Percentiles rank a stretch among this genome's conserved stretches.
Conservation (phyloP, 1,139 yeast genomes). For the Scheffersomyces cryptocercus region DNA sequence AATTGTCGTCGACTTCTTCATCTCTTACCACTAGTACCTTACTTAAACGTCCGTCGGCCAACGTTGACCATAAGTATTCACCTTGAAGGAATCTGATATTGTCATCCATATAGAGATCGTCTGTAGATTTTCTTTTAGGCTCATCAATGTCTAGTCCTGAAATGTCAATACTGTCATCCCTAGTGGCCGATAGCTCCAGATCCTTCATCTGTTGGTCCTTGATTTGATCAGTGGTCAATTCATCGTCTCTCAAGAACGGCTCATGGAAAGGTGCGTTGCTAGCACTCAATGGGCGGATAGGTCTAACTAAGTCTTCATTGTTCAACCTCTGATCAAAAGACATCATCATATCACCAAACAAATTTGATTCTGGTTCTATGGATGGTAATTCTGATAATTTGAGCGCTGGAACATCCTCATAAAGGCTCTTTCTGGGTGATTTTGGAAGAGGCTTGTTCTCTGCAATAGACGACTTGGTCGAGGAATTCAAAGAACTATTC, state of each 20-base stretch:
- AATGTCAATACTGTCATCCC: slow-evolving; percentile 1
- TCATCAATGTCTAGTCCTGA: background rate
- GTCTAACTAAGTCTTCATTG: slow-evolving; percentile 1
- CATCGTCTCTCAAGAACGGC: slow-evolving; percentile 46
- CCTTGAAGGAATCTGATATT: slow-evolving; percentile 33
- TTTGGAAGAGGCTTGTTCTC: background rate
- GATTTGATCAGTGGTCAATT: slow-evolving; percentile 44
- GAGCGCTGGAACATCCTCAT: background rate
- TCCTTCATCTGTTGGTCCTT: slow-evolving; percentile 43
- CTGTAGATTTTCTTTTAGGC: slow-evolving; percentile 12
- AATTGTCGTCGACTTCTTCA: background rate
- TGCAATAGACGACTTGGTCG: slow-evolving; percentile 7
- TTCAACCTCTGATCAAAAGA: slow-evolving; percentile 25
- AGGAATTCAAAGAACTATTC: slow-evolving; percentile 3
- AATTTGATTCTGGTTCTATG: slow-evolving; percentile 31
- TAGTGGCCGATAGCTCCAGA: slow-evolving; percentile 3
- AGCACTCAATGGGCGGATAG: background rate
- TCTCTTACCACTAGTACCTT: background rate
- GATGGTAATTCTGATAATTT: slow-evolving; percentile 24
- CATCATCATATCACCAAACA: slow-evolving; percentile 37
- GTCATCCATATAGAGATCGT: slow-evolving; percentile 35
- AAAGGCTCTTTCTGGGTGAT: slow-evolving; percentile 1
- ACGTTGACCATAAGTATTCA: slow-evolving; percentile 32
- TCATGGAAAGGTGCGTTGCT: slow-evolving; percentile 16
- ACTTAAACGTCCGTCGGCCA: slow-evolving; percentile 6